Conservation (phyloP, 2,329 filamentous ascomycete genomes). For the Fusarium papillatum region DNA sequence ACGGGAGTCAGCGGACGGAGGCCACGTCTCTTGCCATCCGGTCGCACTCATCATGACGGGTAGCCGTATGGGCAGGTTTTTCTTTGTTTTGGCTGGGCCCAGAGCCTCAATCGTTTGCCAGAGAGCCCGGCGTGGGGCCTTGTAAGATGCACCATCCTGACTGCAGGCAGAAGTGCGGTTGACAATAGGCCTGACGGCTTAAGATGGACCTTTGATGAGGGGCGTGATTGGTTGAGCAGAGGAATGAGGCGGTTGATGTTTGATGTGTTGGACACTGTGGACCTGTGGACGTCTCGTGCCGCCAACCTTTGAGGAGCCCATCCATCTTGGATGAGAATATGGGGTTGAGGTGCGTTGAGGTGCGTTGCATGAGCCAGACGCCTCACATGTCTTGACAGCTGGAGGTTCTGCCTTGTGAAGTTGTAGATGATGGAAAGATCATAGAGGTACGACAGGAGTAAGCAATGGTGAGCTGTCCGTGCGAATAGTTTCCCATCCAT, state of each 20-base stretch:
- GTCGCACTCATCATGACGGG: conserved; percentile 9
- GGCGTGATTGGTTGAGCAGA: background rate
- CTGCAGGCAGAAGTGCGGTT: conserved; percentile 15
- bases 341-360: background rate
- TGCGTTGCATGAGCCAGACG: background rate
- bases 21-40: conserved; percentile 13
- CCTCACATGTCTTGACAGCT: background rate
- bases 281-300: conserved; percentile 10
- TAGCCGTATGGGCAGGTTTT: background rate
- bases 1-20: conserved; percentile 11
- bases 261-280: conserved; percentile 10
- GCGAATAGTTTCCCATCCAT: background rate
- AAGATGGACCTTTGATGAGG: background rate
- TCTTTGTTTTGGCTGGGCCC: conserved; percentile 12
- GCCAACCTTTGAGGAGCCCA: conserved; percentile 1
- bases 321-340: conserved; percentile 1
- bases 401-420: background rate
- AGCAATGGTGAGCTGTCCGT: background rate
- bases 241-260: conserved; percentile 4
- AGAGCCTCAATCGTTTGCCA: background rate
- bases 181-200: background rate
- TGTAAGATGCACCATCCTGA: background rate
- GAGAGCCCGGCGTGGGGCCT: background rate
- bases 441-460: background rate
- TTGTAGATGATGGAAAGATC: background rate